These are phyloP conservation scores for Fusarium udum DNA, from an alignment of 2,329 filamentous ascomycete genomes.

Conservation along the genomic window DNA sequence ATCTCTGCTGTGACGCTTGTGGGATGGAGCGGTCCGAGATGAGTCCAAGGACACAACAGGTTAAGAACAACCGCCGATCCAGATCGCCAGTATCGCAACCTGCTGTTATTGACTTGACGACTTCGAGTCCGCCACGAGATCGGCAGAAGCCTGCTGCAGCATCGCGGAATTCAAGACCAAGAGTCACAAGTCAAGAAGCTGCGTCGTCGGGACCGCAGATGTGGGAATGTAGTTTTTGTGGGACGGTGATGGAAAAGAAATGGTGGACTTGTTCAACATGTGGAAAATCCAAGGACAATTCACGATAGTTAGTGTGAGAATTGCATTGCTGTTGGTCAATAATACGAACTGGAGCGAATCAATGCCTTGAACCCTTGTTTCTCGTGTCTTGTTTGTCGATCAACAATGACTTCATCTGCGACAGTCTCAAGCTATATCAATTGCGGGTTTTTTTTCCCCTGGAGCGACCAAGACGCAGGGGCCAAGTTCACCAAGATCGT, in stretches of 20 bases:
- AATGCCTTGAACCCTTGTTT: conserved; percentile 20
- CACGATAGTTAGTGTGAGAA: conserved; percentile 42
- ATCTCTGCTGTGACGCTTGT: conserved; percentile 67
- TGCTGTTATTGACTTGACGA: conserved; percentile 50
- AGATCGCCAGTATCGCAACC: conserved; percentile 22
- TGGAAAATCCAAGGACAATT: conserved; percentile 63
- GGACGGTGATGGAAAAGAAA: conserved; percentile 59
- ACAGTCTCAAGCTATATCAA: conserved; percentile 14
- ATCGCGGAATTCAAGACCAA: background rate
- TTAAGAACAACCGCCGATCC: conserved; percentile 30
- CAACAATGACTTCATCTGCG: conserved; percentile 39
- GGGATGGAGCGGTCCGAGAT: conserved; percentile 51
- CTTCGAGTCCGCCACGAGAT: conserved; percentile 45
- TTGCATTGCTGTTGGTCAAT: conserved; percentile 4
- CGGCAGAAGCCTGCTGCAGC: conserved; percentile 1
- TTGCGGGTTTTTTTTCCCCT: background rate
- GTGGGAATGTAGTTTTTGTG: conserved; percentile 65
- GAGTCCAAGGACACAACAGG: conserved; percentile 20
- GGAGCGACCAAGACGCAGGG: conserved; percentile 31
- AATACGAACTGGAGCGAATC: conserved; percentile 15
- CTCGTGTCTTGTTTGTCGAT: conserved; percentile 8
- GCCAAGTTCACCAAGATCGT: conserved; percentile 33
- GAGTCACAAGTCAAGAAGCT: conserved; percentile 1
- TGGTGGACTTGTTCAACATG: conserved; percentile 68
- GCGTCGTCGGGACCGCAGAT: conserved; percentile 41